Base-by-base conservation (phyloP, 2,329 filamentous ascomycete genomes). In the Xylariaceae sp. region DNA sequence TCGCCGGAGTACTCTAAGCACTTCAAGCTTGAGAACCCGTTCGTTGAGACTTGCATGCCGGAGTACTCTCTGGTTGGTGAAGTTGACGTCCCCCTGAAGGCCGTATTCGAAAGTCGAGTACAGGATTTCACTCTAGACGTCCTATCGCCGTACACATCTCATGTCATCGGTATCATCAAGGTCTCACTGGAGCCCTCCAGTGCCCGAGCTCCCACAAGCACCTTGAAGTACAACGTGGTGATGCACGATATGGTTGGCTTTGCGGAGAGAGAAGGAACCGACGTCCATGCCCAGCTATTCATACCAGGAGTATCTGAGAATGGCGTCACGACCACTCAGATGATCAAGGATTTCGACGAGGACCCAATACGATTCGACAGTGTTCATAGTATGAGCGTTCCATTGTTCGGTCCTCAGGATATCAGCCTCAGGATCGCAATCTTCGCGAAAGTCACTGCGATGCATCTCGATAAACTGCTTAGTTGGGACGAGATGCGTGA, bases 401-500 rank as follows among this genome's bases (percentile, higher is more conserved):
- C 92, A 3, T 80, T 96, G 42, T 88, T 88, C 49, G 89, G 88
- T 51, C 84, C 91, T 0, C 84, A 83, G 18, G 87, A 88, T 51
- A 86, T 91, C 0, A 88, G 86, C 23, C 76, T 99, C 56, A 85
- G 94, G 57, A 89, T 96, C 7, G 91, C 92, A 53, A 89, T 99
- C 62, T 97, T 96, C 72, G 92, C 94, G 15, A 88, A 88, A 70
- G 90, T 96, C 42, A 94, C 91, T 1, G 79, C 87, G 0, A 97
- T 97, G 87, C 94, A 99, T 75, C 82, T 99, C 18, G 94, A 99
- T 74, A 97, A 96, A 77, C 81, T 99, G 54, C 83, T 97, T 10
- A 99, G 94, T 76, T 99, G 94, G 94, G 94, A 99, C 72, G 94
- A 97, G 69, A 97, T 99, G 87, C 87, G 93, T 60, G 93, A 99